A percentile compares a stretch with the other conserved stretches of the same genome.
These are phyloP conservation scores for Colletotrichum coccodes DNA, from an alignment of 2,329 filamentous ascomycete genomes.

Conservation along the genomic window DNA sequence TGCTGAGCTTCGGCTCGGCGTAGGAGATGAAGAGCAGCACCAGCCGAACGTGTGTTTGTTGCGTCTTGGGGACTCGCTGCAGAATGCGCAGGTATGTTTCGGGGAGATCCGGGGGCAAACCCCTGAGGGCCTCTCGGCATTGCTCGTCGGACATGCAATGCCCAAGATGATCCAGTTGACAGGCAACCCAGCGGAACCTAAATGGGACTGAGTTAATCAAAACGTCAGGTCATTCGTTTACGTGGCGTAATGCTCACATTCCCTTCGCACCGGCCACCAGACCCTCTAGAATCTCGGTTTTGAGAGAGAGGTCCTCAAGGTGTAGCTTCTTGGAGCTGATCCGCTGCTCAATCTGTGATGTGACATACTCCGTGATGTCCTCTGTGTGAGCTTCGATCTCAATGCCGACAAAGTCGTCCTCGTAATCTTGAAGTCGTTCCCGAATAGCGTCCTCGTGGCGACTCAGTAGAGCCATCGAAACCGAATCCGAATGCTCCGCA, in stretches of 20 bases:
- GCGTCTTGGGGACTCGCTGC: neutral
- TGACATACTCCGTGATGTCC: constrained; percentile 1
- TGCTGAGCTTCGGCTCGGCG: accelerated
- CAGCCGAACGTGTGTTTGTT: accelerated
- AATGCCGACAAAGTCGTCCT: neutral
- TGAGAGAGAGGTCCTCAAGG: accelerated
- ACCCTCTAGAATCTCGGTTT: neutral
- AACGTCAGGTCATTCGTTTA: neutral
- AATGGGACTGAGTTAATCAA: neutral
- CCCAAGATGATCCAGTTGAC: constrained; percentile 14
- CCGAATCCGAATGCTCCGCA: neutral
- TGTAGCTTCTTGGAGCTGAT: neutral
- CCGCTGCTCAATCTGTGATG: neutral
- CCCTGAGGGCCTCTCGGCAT: neutral
- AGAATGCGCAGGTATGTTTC: constrained; percentile 7
- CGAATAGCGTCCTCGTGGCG: constrained; percentile 7
- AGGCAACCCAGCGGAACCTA: constrained; percentile 22
- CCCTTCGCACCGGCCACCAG: neutral
- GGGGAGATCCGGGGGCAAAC: neutral
- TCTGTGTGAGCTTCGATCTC: neutral
- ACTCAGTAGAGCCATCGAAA: constrained; percentile 11
- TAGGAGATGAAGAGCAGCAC: neutral
- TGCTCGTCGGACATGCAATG: neutral
- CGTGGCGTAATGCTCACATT: neutral
- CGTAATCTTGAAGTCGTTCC: neutral